Percentiles rank a stretch among this genome's conserved stretches.
These are phyloP conservation scores for Setaria italica DNA, from an alignment of 202 grass and related monocot genomes.

Conservation along the genomic window DNA sequence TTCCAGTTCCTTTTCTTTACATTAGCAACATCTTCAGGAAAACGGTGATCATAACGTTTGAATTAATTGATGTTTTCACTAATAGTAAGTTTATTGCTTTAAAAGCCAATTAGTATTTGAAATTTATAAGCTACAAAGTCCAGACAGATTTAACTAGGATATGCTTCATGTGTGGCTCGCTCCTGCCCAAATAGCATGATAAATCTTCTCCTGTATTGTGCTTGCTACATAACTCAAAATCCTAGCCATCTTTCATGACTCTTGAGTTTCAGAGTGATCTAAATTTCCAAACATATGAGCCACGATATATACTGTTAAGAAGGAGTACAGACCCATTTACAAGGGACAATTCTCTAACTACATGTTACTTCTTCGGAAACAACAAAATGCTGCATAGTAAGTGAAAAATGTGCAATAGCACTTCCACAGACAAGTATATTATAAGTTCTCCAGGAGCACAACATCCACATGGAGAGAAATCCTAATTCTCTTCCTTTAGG, in stretches of 20 bases:
- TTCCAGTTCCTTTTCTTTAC: not conserved
- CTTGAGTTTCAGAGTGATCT: not conserved
- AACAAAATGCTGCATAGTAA: not conserved
- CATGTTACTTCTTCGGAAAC: not conserved
- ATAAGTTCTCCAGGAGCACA: not conserved
- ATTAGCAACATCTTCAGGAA: conserved; percentile 2
- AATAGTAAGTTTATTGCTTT: not conserved
- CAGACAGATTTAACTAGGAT: conserved; percentile 1
- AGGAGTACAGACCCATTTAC: not conserved
- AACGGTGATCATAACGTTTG: conserved; percentile 12
- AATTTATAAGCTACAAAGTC: conserved; percentile 2
- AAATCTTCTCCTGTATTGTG: conserved; percentile 9
- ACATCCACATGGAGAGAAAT: not conserved
- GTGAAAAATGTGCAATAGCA: not conserved
- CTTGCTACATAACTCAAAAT: not conserved
- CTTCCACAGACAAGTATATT: not conserved
- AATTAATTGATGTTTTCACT: conserved; percentile 15
- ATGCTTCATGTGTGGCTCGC: not conserved
- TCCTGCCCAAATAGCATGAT: conserved; percentile 9
- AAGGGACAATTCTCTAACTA: not conserved
- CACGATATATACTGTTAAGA: not conserved
- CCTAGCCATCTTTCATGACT: not conserved
- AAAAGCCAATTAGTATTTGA: not conserved
- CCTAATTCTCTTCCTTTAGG: conserved; percentile 14
- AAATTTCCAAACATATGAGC: not conserved